Evolutionary conservation across 2,329 filamentous ascomycete species (phyloP), one percentile per base, ranked within the genome.

Genomic region (Aspergillus quadricinctus): DNA sequence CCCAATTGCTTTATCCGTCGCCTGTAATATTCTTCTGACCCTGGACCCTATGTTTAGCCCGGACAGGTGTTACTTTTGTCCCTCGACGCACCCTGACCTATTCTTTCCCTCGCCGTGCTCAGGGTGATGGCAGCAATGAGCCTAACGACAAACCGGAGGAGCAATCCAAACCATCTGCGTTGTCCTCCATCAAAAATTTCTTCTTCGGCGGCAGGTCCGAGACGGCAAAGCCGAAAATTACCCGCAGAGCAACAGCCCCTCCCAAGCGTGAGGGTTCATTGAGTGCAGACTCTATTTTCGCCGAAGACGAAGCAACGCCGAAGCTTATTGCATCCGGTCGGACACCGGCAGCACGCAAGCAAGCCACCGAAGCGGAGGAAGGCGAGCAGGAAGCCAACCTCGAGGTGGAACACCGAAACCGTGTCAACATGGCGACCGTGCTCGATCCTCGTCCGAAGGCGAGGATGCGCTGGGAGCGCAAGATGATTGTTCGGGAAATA

Each of bases 401-500:
- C 8, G 55, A 63, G 5, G 60, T 76, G 27, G 67, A 69, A 41
- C 49, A 69, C 25, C 78, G 78, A 50, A 79, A 83, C 65, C 75
- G 69, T 37, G 66, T 80, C 40, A 81, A 81, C 64, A 83, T 89
- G 78, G 81, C 83, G 55, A 78, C 82, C 55, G 82, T 83, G 28
- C 76, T 90, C 49, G 88, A 96, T 72, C 94, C 94, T 4, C 83
- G 88, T 63, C 92, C 92, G 17, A 76, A 81, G 48, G 81, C 81
- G 56, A 84, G 92, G 56, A 78, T 86, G 53, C 82, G 87, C 56
- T 96, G 89, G 85, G 86, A 96, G 77, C 83, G 90, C 66, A 91
- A 88, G 74, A 91, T 92, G 81, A 84, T 96, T 43, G 88, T 93
- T 54, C 85, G 88, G 63, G 84, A 88, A 72, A 81, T 97, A 50